These are phyloP conservation scores for Clarireedia paspali DNA, from an alignment of 2,329 filamentous ascomycete genomes.

Conservation along the genomic window DNA sequence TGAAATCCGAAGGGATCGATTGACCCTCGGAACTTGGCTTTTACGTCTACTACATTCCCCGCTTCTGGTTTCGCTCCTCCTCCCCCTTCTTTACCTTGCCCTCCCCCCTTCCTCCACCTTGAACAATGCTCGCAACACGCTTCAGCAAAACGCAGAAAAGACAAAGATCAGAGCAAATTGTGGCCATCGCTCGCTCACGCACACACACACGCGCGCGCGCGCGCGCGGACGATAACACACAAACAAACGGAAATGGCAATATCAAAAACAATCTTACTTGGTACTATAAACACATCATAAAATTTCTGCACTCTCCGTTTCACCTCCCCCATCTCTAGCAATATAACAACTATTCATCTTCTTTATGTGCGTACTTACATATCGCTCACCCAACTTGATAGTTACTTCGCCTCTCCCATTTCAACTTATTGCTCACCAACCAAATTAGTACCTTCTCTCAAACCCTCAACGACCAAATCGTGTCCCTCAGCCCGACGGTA, in stretches of 20 bases:
- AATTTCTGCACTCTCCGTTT: not conserved
- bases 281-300: not conserved
- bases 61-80: too few relatives aligned
- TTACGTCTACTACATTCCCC: too few relatives aligned
- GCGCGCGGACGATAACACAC: not conserved
- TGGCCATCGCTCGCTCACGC: not conserved
- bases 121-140: too few relatives aligned
- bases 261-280: too few relatives aligned
- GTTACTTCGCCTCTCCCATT: too few relatives aligned
- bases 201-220: not conserved
- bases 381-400: not conserved
- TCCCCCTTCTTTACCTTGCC: too few relatives aligned
- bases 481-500: conserved; percentile 71
- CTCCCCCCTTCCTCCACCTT: too few relatives aligned
- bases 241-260: too few relatives aligned
- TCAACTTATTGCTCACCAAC: conserved; percentile 54
- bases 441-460: conserved; percentile 58
- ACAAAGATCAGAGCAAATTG: not conserved
- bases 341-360: not conserved
- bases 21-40: too few relatives aligned
- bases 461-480: conserved; percentile 57
- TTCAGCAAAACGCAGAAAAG: not conserved
- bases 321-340: not conserved
- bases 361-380: not conserved
- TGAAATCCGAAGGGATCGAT: too few relatives aligned